Conservation (phyloP, 306 rosid species). For the Quercus agrifolia region DNA sequence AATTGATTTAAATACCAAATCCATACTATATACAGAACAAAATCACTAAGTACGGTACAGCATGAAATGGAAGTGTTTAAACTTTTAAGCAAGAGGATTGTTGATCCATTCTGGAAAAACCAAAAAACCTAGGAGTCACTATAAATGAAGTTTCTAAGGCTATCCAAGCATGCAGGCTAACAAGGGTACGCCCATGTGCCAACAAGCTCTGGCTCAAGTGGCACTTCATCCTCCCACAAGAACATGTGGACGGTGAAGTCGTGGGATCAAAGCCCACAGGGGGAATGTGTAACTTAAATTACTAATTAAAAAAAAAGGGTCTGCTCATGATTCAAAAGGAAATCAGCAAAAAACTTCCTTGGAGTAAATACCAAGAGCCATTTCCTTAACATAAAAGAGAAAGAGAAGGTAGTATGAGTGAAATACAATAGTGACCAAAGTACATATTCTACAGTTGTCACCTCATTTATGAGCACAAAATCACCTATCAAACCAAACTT, state of each 20-base stretch:
- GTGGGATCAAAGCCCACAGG: no score
- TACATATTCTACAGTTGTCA: neutral
- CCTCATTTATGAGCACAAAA: neutral
- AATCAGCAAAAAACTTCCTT: neutral
- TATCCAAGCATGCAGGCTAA: neutral
- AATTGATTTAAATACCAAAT: neutral
- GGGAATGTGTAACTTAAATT: no score
- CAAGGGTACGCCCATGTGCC: no score
- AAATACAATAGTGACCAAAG: neutral
- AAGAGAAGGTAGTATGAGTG: constrained; percentile 2
- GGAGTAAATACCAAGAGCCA: neutral
- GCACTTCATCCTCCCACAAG: no score
- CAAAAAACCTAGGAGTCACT: neutral
- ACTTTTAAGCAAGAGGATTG: neutral
- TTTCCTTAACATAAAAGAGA: neutral
- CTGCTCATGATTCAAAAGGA: neutral
- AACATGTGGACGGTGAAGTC: no score
- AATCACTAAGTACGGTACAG: neutral
- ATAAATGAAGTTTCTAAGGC: neutral
- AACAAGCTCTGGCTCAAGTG: no score
- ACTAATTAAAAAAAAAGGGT: neutral
- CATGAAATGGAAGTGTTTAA: neutral
- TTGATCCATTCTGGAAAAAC: neutral
- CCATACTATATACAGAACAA: neutral
- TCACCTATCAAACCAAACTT: neutral